Evolutionary conservation across 2,329 filamentous ascomycete species (phyloP), one percentile per base, ranked within the genome.

Genomic region (Calycina herbarum): DNA sequence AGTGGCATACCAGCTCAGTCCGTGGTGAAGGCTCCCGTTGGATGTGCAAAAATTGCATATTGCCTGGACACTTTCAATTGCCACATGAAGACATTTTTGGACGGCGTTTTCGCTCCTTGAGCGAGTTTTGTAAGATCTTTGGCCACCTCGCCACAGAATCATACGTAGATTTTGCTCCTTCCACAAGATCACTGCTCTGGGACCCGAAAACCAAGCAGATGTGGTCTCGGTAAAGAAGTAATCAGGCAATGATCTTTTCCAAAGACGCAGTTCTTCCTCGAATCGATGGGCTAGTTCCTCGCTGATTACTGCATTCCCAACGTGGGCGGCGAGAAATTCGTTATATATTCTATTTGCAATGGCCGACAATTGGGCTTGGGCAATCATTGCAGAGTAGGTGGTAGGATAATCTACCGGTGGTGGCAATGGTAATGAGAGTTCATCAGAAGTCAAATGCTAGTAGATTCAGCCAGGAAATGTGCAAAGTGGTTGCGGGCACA

Each of bases 81-180:
- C 78, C 62, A 77, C 76, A 1, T 73, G 70, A 27, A 80, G 71
- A 62, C 79, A 81, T n/a, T 77, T 72, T 13, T 75, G 72, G 2
- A 77, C 76, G 4, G 73, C 72, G 4, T 63, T 61, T 8, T 68
- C 66, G 10, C 69, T 75, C n/a, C 64, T 62, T 0, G 71, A 61
- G 0, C 72, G 66, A 8, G 75, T 77, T 6, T 77, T 75, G 29
- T 80, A 76, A 15, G 76, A 76, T 2, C 76, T 72, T 27, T 79
- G 74, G 60, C 77, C 73, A 3, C 75, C 74, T 7, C 76, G 68
- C 75, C 75, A 81, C 56, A 82, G 76, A 10, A 82, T 76, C 63
- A 82, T 79, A 1, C 79, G 75, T 3, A 82, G 74, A 59, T 82
- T 82, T 20, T 77, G 75, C 57, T 78, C 77, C 57, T 80, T 77